phyloP scores from a whole-genome alignment of 139 green algal species.

The Tetradesmus lagerheimii region DNA sequence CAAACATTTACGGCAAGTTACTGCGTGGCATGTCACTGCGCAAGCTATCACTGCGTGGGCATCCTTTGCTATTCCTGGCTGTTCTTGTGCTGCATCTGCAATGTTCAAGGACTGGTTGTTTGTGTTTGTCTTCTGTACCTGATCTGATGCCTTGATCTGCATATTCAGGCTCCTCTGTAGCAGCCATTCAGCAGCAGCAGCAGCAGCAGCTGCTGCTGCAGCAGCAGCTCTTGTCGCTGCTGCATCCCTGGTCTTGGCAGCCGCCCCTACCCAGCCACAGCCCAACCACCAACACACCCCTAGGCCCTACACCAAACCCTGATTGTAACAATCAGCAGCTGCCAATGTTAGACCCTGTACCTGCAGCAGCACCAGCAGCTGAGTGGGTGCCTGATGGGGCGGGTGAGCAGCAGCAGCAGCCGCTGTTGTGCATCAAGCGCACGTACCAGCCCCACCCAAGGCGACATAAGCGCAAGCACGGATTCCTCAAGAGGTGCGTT shows the following conservation, averaged over 20 bases:
- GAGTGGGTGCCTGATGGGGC: neutral
- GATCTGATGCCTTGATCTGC: neutral
- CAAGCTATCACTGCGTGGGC: too few species aligned
- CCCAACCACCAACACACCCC: neutral
- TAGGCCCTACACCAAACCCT: neutral
- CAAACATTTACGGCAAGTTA: too few species aligned
- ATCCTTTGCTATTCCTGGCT: too few species aligned
- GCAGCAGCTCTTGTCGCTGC: neutral
- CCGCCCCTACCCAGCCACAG: neutral
- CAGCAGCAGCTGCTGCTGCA: neutral
- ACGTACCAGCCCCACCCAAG: slow-evolving; percentile 39
- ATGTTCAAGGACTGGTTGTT: too few species aligned
- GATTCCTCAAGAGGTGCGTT: slow-evolving; percentile 77
- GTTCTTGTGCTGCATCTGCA: too few species aligned
- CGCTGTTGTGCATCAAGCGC: slow-evolving; percentile 47
- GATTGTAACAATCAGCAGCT: neutral
- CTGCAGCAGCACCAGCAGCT: slow-evolving; percentile 23
- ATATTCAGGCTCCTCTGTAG: neutral
- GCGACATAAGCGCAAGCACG: slow-evolving; percentile 38
- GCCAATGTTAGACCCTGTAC: neutral
- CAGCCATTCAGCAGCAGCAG: neutral
- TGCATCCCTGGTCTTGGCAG: neutral
- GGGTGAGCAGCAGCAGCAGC: slow-evolving; percentile 1
- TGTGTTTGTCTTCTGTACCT: neutral
- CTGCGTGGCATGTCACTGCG: too few species aligned